Conservation (phyloP, 306 rosid species). For the Hylodesmum podocarpum region DNA sequence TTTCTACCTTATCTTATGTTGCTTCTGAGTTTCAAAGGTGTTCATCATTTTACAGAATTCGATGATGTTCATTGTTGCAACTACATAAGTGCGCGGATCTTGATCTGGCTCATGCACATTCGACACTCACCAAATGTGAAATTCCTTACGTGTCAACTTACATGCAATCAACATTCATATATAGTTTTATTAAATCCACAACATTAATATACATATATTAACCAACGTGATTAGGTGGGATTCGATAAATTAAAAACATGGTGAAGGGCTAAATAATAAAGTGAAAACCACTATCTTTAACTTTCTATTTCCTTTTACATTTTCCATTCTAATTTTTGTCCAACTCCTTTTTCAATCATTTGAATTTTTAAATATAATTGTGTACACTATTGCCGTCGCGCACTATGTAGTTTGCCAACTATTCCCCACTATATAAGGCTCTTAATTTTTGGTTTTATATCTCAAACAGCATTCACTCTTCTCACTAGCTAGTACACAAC, state of each 20-base stretch:
- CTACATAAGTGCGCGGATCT: not conserved
- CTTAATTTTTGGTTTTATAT: not conserved
- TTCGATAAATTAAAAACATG: constrained; percentile 13
- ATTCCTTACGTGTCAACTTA: constrained; percentile 40
- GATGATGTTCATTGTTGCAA: not conserved
- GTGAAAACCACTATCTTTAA: constrained; percentile 40
- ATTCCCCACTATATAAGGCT: constrained; percentile 34
- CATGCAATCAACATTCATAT: constrained; percentile 31
- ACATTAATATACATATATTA: constrained; percentile 6
- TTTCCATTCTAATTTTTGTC: not conserved
- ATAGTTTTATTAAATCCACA: not conserved
- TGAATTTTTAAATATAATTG: constrained; percentile 21
- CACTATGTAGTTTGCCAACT: constrained; percentile 34
- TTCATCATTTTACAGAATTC: constrained; percentile 22
- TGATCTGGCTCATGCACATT: constrained; percentile 31
- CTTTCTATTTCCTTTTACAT: not conserved
- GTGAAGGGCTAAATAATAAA: constrained; percentile 25
- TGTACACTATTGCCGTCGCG: not conserved
- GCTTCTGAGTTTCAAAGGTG: constrained; percentile 3
- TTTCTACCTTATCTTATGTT: constrained; percentile 11
- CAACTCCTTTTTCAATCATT: constrained; percentile 27
- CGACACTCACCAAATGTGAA: constrained; percentile 36
- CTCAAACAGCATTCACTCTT: constrained; percentile 16
- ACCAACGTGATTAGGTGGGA: constrained; percentile 34
- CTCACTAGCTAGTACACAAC: not conserved